Conservation (phyloP, 148 eudicot genomes). For the Rhododendron simsii region DNA sequence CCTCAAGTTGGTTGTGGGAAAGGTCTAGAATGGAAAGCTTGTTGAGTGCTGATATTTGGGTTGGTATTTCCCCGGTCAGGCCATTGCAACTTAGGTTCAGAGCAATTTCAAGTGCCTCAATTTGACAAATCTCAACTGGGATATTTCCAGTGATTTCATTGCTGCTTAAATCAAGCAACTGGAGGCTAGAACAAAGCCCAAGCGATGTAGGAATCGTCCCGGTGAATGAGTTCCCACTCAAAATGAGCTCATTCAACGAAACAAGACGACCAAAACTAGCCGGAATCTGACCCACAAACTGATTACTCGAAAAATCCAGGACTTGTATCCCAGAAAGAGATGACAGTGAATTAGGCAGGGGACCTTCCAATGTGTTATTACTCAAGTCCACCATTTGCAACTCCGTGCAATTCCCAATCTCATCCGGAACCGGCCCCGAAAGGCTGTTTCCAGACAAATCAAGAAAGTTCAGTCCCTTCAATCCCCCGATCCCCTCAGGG, state of each 20-base stretch:
- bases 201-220: conserved; percentile 64
- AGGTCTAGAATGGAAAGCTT: conserved; percentile 66
- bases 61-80: conserved; percentile 56
- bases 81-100: conserved; percentile 60
- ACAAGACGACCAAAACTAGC: conserved; percentile 59
- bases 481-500: conserved; percentile 55
- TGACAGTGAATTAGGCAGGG: conserved; percentile 53
- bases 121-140: conserved; percentile 49
- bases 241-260: conserved; percentile 52
- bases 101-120: conserved; percentile 68
- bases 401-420: conserved; percentile 58
- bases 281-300: conserved; percentile 50
- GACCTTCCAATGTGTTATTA: conserved; percentile 40
- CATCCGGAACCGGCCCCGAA: conserved; percentile 55
- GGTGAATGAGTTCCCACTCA: conserved; percentile 45
- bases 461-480: conserved; percentile 56
- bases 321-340: conserved; percentile 55
- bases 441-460: conserved; percentile 63
- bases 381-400: conserved; percentile 64
- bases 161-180: conserved; percentile 73
- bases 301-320: conserved; percentile 58
- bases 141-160: conserved; percentile 52
- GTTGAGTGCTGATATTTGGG: conserved; percentile 49
- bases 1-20: conserved; percentile 65
- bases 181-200: conserved; percentile 61